Conservation (phyloP, 805 yeast genomes). For the Phaffomyces thermotolerans region DNA sequence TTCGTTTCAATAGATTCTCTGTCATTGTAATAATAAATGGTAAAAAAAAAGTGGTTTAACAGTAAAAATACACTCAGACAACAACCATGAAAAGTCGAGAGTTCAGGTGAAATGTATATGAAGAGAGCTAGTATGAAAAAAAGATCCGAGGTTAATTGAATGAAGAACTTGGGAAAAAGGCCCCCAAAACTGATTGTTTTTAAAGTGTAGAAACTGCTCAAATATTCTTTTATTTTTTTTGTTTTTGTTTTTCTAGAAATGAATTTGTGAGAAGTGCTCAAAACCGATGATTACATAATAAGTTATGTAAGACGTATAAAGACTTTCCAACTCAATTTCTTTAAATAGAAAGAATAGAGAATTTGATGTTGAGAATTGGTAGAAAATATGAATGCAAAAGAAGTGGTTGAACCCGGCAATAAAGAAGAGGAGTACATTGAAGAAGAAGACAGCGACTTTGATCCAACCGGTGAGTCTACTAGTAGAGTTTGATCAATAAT, state of each 20-base stretch:
- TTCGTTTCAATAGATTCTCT: constrained; percentile 40
- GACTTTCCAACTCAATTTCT: neutral
- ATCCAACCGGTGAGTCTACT: constrained; percentile 29
- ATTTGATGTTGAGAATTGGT: no score
- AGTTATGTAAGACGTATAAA: no score
- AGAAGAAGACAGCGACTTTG: constrained; percentile 52
- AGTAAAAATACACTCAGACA: neutral
- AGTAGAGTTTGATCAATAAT: neutral
- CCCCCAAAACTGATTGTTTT: no score
- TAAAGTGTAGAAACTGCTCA: no score
- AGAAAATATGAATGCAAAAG: neutral
- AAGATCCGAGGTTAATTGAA: no score
- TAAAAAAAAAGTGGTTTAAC: neutral
- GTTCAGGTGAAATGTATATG: neutral
- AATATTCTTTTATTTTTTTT: no score
- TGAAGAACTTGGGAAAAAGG: no score
- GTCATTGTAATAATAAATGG: constrained; percentile 1
- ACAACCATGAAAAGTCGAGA: neutral
- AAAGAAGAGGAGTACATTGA: constrained; percentile 37
- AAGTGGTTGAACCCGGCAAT: constrained; percentile 19
- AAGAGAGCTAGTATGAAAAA: no score
- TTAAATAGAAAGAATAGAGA: no score
- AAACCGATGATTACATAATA: no score
- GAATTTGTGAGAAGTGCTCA: no score
- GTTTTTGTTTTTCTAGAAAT: no score